Conservation (phyloP, 1,284 basidiomycete genomes). For the Heliocybe sulcata region DNA sequence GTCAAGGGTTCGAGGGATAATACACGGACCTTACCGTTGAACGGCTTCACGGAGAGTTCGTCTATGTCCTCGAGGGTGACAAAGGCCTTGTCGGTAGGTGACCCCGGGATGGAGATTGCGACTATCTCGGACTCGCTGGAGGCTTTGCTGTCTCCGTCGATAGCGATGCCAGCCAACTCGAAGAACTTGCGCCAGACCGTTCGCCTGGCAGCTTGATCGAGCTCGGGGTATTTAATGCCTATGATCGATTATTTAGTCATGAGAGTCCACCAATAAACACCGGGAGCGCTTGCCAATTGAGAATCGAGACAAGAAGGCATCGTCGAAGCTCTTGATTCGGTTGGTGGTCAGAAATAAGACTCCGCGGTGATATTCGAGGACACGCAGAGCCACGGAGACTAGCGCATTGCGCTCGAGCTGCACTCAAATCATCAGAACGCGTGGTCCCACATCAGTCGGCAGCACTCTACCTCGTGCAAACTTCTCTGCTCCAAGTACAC, state of each 20-base stretch:
- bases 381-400: conserved; percentile 53
- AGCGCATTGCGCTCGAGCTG: conserved; percentile 51
- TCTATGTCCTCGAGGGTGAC: not conserved
- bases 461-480: conserved; percentile 31
- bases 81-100: not conserved
- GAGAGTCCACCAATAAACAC: not conserved
- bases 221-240: conserved; percentile 13
- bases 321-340: conserved; percentile 55
- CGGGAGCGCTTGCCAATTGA: not conserved
- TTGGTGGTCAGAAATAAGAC: conserved; percentile 66
- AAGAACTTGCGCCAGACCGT: conserved; percentile 2
- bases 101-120: not conserved
- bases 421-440: not conserved
- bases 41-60: not conserved
- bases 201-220: not conserved
- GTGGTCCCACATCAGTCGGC: not conserved
- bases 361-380: conserved; percentile 59
- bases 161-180: not conserved
- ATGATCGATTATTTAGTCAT: conserved; percentile 11
- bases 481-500: conserved; percentile 56
- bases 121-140: not conserved
- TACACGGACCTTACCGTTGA: not conserved
- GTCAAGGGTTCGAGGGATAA: not conserved
- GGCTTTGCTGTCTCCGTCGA: not conserved
- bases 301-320: conserved; percentile 56